Conservation (phyloP, 192 early-diverging fungal species). For the Umbelopsis sp. region DNA sequence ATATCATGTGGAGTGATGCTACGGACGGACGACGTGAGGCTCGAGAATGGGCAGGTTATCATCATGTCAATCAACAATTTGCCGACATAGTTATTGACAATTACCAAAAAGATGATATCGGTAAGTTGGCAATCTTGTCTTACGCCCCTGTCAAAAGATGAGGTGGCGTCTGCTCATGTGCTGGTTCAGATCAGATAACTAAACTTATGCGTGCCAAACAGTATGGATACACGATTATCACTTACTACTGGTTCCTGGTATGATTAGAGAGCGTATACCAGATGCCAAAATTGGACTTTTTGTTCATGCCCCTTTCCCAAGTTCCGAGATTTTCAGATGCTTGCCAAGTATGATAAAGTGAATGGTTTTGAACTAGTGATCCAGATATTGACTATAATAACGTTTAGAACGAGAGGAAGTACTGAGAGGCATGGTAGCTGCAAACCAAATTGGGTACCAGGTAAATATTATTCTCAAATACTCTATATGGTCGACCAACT, state of each 20-base stretch:
- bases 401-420: slow-evolving; percentile 75
- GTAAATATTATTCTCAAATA: slow-evolving; percentile 29
- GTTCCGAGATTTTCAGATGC: slow-evolving; percentile 95
- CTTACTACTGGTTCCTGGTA: slow-evolving; percentile 84
- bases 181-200: neutral
- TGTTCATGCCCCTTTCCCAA: slow-evolving; percentile 96
- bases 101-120: slow-evolving; percentile 77
- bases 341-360: slow-evolving; percentile 59
- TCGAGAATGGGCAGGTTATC: slow-evolving; percentile 78
- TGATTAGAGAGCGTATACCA: slow-evolving; percentile 82
- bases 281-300: slow-evolving; percentile 91
- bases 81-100: slow-evolving; percentile 69
- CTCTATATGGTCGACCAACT: neutral
- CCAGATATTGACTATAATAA: neutral
- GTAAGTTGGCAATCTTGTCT: slow-evolving; percentile 43
- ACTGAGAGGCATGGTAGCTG: slow-evolving; percentile 85
- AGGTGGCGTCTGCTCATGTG: neutral
- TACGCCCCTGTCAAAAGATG: no score
- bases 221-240: slow-evolving; percentile 99
- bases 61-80: slow-evolving; percentile 79
- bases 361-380: neutral
- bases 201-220: slow-evolving; percentile 42
- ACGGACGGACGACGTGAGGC: slow-evolving; percentile 67
- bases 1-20: slow-evolving; percentile 84
- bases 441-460: slow-evolving; percentile 95